Base-by-base conservation (phyloP, 352 stramenopile species). In the Phytophthora lateralis region DNA sequence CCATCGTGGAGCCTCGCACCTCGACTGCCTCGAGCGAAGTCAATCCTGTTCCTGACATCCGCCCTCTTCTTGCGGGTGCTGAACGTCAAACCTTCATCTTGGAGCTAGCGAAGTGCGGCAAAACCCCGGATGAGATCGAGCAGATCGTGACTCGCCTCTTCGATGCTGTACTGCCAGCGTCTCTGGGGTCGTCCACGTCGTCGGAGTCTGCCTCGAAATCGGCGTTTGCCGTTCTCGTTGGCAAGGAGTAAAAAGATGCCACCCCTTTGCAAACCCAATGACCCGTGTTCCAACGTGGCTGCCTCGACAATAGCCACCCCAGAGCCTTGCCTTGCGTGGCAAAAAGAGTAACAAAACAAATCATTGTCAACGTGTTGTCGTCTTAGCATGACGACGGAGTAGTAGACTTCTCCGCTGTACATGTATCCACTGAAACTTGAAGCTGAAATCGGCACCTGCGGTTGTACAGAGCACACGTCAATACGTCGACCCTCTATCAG, bases 61-160 rank as follows among this genome's bases (percentile, higher is more conserved):
- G 50, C 14, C 27, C 47, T 0, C 18, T 47, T 34, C 44, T 69
- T 39, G 14, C n/a, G 9, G 45, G 37, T 26, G 60, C 55, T 47
- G 52, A 63, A 4, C 63, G 54, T 14, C 43, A 57, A 26, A 30
- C 63, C 4, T 66, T 76, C 10, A 44, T 70, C 4, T 3, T 70
- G 53, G 63, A 76, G 38, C 67, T 76, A 7, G 63, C 63, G 14
- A 76, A 51, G 35, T 73, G 55, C 30, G 68, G 59, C 2, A 66
- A 73, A 18, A 65, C 53, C 11, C 21, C 63, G 1, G 42, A 66
- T 2, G 63, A 76, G 46, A 73, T 76, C 20, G 54, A 73, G 34
- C 43, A 69, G 41, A 72, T 76, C 17, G 63, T 76, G 20, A 66
- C 32, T 1, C 50, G 42, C 14, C 27, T 73, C 11, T 76, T 76